Conservation (phyloP, 805 yeast species). For the Candida ulmi region DNA sequence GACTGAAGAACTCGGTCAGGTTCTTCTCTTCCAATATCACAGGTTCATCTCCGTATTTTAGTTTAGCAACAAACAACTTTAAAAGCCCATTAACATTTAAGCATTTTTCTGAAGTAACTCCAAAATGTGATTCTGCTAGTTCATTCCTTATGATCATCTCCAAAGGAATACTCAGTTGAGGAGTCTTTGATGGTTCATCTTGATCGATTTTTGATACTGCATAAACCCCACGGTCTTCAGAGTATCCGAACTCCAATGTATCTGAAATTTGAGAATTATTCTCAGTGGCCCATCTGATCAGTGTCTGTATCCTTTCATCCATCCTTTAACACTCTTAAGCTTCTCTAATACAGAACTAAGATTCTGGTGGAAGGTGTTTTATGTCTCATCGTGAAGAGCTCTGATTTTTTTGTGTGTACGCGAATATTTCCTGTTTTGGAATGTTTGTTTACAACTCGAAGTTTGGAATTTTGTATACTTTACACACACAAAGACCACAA, state of each 20-base stretch:
- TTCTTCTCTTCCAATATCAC: conserved; percentile 12
- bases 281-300: conserved; percentile 30
- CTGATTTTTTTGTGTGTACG: no score
- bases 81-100: conserved; percentile 27
- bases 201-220: conserved; percentile 23
- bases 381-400: no score
- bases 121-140: conserved; percentile 21
- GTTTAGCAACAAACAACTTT: conserved; percentile 35
- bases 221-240: conserved; percentile 30
- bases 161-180: conserved; percentile 26
- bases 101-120: conserved; percentile 5
- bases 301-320: not conserved
- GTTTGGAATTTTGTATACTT: not conserved
- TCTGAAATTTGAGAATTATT: conserved; percentile 32
- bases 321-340: no score
- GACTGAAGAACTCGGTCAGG: conserved; percentile 27
- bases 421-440: not conserved
- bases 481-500: no score
- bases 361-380: no score
- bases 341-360: no score
- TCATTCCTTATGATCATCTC: conserved; percentile 24
- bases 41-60: conserved; percentile 27
- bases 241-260: conserved; percentile 27
- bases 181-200: conserved; percentile 9
- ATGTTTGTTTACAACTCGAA: not conserved